Base-by-base conservation (phyloP, 805 yeast genomes). In the Hanseniaspora lachancei region DNA sequence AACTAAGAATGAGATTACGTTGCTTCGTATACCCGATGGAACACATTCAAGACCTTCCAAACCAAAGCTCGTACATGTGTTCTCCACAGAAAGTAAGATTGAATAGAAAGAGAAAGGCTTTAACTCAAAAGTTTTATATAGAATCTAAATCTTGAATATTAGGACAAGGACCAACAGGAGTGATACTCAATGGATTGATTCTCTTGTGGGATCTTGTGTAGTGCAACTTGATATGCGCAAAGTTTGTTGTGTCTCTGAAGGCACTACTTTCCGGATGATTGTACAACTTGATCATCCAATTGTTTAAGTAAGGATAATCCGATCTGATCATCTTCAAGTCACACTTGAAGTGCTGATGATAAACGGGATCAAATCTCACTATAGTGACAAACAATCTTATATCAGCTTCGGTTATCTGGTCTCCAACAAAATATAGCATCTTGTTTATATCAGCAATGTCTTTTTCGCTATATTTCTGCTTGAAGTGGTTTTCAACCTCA, bases 261-360 rank as follows among this genome's bases (percentile, higher is more conserved):
- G 83, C 87, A 20, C 81, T 80, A 57, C 76, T 64, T 13, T 42
- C 41, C 15, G 50, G 38, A 56, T 74, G 68, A 96, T 96, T 89
- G 71, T 89, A 93, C 62, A 93, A 75, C 61, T 84, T 79, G 62
- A 84, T 75, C 62, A 89, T 68, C 95, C 95, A 91, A 58, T 79
- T 72, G 70, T 88, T 84, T 54, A 89, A 69, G 62, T 74, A 70
- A 23, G 97, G 97, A 67, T 80, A 91, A 60, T 87, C 86, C 44
- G 64, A 68, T 65, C 96, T 79, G 63, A 91, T 85, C 74, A 82
- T 84, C 49, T 82, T 82, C 59, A 88, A 68, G 69, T 91, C 91
- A 69, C 96, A 86, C 71, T 91, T 93, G 79, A 91, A 93, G 69
- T 91, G 97, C 69, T 89, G 96, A 54, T 84, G 91, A 66, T 91